phyloP scores from a whole-genome alignment of 441 rosid genomes.

The Sinapis alba region DNA sequence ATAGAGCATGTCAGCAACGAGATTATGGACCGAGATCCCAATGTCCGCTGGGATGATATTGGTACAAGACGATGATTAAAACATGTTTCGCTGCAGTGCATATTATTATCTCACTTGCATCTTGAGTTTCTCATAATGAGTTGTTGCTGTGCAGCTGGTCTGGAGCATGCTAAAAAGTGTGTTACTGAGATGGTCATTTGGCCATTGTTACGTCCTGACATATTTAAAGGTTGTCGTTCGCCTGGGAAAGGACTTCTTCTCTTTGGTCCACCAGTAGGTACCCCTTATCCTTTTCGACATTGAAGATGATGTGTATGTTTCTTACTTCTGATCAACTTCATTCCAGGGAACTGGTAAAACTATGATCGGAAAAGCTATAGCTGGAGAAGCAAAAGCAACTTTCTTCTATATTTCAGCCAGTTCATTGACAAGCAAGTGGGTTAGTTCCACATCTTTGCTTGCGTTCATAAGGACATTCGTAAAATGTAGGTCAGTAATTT shows the following conservation, averaged over 20 bases:
- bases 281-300: constrained; percentile 27
- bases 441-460: constrained; percentile 41
- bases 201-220: constrained; percentile 95
- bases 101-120: constrained; percentile 17
- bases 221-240: constrained; percentile 93
- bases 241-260: constrained; percentile 99
- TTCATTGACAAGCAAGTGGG: constrained; percentile 99
- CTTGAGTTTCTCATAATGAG: constrained; percentile 32
- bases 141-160: constrained; percentile 67
- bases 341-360: constrained; percentile 96
- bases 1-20: constrained; percentile 97
- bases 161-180: constrained; percentile 98
- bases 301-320: constrained; percentile 18
- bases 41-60: constrained; percentile 96
- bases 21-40: constrained; percentile 94
- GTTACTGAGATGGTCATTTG: constrained; percentile 98
- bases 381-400: constrained; percentile 98
- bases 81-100: constrained; percentile 16
- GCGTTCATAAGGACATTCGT: background rate
- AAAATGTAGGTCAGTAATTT: background rate
- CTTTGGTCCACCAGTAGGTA: constrained; percentile 93
- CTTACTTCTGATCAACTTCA: constrained; percentile 24
- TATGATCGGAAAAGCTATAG: constrained; percentile 98
- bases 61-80: constrained; percentile 53
- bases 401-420: constrained; percentile 97